Evolutionary conservation across 2,329 filamentous ascomycete species (phyloP).

Genomic region (Verticillium nubilum): DNA sequence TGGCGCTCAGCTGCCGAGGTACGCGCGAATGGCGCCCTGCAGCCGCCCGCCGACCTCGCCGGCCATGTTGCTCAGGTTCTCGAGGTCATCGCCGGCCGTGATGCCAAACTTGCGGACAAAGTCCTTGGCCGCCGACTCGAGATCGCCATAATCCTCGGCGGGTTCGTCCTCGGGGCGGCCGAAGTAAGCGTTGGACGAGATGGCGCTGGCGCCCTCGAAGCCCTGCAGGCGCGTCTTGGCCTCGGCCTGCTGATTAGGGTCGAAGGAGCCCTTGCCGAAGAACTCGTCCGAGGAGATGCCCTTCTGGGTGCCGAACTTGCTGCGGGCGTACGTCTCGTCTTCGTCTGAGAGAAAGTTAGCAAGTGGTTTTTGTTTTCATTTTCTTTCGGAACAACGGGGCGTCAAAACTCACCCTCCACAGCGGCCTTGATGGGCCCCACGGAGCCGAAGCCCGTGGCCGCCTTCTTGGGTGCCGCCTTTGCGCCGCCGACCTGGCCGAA

Average conservation of each 20-base stretch:
- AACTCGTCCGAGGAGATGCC: constrained; percentile 97
- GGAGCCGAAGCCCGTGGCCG: constrained; percentile 77
- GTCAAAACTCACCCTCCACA: constrained; percentile 58
- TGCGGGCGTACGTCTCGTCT: constrained; percentile 74
- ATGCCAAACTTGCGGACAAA: constrained; percentile 94
- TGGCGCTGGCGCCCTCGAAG: constrained; percentile 87
- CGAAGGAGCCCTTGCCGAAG: constrained; percentile 86
- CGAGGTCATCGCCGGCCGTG: constrained; percentile 90
- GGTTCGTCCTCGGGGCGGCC: constrained; percentile 82
- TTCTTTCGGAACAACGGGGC: no score
- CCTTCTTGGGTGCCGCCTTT: constrained; percentile 63
- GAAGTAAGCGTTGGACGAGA: constrained; percentile 97
- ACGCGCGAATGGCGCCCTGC: constrained; percentile 67
- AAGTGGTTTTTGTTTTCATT: no score
- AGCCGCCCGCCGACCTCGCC: constrained; percentile 82
- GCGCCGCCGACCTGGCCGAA: constrained; percentile 76
- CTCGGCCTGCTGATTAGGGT: constrained; percentile 74
- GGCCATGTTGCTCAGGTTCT: constrained; percentile 77
- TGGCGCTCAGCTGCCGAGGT: constrained; percentile 49
- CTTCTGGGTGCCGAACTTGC: constrained; percentile 89
- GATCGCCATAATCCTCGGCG: constrained; percentile 76
- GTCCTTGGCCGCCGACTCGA: constrained; percentile 92
- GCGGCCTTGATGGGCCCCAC: constrained; percentile 69
- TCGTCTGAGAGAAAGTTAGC: no score
- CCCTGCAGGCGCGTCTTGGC: constrained; percentile 83